Conservation (phyloP, 306 rosid genomes). For the Vigna unguiculata region DNA sequence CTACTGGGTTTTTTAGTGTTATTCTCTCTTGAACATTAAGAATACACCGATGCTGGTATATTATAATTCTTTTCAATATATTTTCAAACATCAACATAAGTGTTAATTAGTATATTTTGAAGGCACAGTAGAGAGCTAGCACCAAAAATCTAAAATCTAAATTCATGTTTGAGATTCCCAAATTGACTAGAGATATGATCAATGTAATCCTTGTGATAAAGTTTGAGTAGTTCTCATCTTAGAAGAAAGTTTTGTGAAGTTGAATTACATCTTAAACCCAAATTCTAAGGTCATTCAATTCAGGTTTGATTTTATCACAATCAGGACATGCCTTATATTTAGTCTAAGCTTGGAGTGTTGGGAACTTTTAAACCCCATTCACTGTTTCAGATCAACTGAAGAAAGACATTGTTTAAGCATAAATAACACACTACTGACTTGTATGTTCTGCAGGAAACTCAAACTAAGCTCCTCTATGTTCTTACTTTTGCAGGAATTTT, state of each 20-base stretch:
- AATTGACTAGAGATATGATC: not conserved
- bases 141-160: no score
- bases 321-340: not conserved
- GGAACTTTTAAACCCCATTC: slow-evolving; percentile 3
- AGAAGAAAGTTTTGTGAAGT: not conserved
- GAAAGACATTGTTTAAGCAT: not conserved
- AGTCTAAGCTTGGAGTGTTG: slow-evolving; percentile 15
- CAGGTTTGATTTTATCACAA: slow-evolving; percentile 1
- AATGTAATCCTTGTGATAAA: not conserved
- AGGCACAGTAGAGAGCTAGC: no score
- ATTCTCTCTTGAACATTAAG: no score
- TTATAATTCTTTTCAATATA: no score
- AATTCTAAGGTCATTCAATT: not conserved
- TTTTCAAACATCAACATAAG: no score
- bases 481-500: slow-evolving; percentile 67
- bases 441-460: slow-evolving; percentile 1
- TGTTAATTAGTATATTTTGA: no score
- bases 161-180: not conserved
- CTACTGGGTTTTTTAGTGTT: no score
- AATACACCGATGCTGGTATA: no score
- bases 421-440: not conserved
- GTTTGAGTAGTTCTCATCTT: not conserved
- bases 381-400: slow-evolving; percentile 1
- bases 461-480: slow-evolving; percentile 37
- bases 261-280: not conserved